phyloP scores from a whole-genome alignment of 2,329 filamentous ascomycete genomes.

The Eutypa lata region DNA sequence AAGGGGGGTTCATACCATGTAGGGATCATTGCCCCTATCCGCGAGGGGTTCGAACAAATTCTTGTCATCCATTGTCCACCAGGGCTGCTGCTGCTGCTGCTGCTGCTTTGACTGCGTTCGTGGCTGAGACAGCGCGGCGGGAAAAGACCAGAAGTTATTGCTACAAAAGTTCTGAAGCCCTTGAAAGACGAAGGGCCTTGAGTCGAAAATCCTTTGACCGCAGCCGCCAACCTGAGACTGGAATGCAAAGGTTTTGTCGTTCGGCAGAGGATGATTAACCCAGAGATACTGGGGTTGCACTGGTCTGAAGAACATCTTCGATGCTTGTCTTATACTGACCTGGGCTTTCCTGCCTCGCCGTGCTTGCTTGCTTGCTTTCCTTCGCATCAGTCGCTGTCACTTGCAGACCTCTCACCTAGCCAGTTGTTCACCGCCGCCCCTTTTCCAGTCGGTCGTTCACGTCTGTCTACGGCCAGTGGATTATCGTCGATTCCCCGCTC shows the following conservation, averaged over 20 bases:
- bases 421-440: slow-evolving; percentile 23
- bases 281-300: slow-evolving; percentile 14
- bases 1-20: slow-evolving; percentile 17
- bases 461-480: slow-evolving; percentile 15
- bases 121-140: slow-evolving; percentile 16
- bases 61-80: slow-evolving; percentile 19
- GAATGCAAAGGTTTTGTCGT: slow-evolving; percentile 9
- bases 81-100: slow-evolving; percentile 1
- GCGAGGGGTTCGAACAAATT: slow-evolving; percentile 15
- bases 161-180: background rate
- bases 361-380: slow-evolving; percentile 4
- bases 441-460: slow-evolving; percentile 20
- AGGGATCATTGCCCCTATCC: slow-evolving; percentile 23
- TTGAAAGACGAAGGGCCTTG: slow-evolving; percentile 1
- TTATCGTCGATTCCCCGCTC: slow-evolving; percentile 23
- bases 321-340: slow-evolving; percentile 8
- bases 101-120: background rate
- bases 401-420: slow-evolving; percentile 8
- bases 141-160: slow-evolving; percentile 4
- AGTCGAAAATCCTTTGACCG: slow-evolving; percentile 7
- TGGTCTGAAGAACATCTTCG: slow-evolving; percentile 21
- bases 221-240: slow-evolving; percentile 19
- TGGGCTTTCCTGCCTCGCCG: slow-evolving; percentile 13
- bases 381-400: background rate
- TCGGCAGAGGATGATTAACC: slow-evolving; percentile 15